Base-by-base conservation (phyloP, 2,329 filamentous ascomycete species). In the Metarhizium sp. region DNA sequence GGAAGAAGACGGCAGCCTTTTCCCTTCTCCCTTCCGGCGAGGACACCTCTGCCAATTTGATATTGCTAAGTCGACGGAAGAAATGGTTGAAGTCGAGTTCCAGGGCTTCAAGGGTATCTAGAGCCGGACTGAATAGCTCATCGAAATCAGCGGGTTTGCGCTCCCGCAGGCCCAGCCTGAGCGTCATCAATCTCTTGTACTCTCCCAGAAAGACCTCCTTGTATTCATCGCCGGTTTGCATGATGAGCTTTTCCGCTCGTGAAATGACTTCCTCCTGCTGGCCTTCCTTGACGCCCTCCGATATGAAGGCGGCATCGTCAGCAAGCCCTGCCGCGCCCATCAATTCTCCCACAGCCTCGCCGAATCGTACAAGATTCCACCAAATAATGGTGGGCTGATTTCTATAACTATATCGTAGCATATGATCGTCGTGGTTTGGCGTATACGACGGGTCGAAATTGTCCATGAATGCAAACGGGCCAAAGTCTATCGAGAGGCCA, bases 341-440 rank as follows among this genome's bases (percentile, higher is more conserved):
- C 2, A 96, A 77, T 71, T 97, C 94, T 20, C 90, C 94, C 0
- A 99, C 68, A 0, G 88, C 82, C 72, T 99, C 94, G 56, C 91
- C 94, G 0, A 99, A 80, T 1, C 94, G 85, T 1, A 96, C 90
- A 0, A 97, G 78, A 65, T 97, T 97, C 94, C 94, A 99, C 94
- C 94, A 99, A 66, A 99, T 94, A 56, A 99, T 88, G 47, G 86
- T 92, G 0, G 94, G 92, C 67, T 99, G 94, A 68, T 96, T 96
- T 61, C 86, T 86, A 75, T 97, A 99, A 61, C 85, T 86, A 69
- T 99, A 99, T 50, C 94, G 83, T 34, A 95, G 76, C 73, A 87
- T 80, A 66, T 87, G 80, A 66, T 99, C 94, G 69, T 99, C 94
- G 68, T 99, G 94, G 67, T 99, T 99, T 1, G 94, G 94, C 0